Percentiles rank a stretch among this genome's conserved stretches.
phyloP scores from a whole-genome alignment of 108 stramenopile species.

The Cyclotella choctawhatcheeana region DNA sequence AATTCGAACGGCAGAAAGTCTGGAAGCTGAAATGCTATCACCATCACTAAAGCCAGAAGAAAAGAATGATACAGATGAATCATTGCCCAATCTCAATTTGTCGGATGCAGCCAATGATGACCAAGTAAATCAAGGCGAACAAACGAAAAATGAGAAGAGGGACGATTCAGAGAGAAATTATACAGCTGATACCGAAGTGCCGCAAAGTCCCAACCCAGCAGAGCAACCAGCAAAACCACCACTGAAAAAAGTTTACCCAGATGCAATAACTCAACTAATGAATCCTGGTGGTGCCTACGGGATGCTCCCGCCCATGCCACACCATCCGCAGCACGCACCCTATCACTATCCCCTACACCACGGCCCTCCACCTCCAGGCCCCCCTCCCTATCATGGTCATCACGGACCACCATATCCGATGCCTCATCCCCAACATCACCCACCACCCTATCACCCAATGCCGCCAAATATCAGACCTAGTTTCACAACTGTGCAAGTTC shows the following conservation, averaged over 20 bases:
- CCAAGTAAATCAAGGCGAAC: neutral
- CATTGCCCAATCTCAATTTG: constrained; percentile 6
- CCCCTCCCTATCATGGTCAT: constrained; percentile 17
- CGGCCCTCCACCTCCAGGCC: constrained; percentile 9
- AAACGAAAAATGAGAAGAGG: neutral
- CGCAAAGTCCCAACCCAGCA: constrained; percentile 11
- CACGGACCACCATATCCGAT: constrained; percentile 15
- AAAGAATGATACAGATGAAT: neutral
- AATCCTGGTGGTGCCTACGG: constrained; percentile 41
- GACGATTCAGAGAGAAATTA: neutral
- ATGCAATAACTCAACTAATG: constrained; percentile 49
- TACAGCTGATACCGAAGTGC: neutral
- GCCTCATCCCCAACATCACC: constrained; percentile 11
- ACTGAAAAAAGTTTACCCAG: constrained; percentile 31
- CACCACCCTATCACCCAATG: constrained; percentile 2
- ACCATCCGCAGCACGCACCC: constrained; percentile 12
- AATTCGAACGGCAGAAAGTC: constrained; percentile 27
- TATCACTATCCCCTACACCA: constrained; percentile 12
- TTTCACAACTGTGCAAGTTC: constrained; percentile 64
- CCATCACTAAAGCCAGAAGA: constrained; percentile 5
- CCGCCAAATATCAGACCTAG: constrained; percentile 23
- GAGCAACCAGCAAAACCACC: constrained; percentile 3
- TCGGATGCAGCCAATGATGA: neutral
- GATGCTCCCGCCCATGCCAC: constrained; percentile 12
- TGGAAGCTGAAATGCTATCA: constrained; percentile 28